These are phyloP conservation scores for Komagataella populi DNA, from an alignment of 805 yeast genomes.

Conservation along the genomic window DNA sequence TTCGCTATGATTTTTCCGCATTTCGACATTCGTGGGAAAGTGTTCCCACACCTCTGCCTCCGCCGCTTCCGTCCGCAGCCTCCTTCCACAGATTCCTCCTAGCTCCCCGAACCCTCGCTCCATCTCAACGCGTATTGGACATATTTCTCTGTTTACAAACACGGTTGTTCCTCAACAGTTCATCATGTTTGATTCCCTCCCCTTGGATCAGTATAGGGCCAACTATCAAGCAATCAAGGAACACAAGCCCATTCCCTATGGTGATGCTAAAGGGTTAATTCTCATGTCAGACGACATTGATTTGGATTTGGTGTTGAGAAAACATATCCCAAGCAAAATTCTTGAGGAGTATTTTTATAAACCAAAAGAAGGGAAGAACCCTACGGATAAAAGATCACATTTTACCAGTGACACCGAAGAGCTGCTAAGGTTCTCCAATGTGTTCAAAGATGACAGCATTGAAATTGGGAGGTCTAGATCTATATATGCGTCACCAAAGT, in stretches of 20 bases:
- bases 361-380: conserved; percentile 1
- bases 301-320: conserved; percentile 14
- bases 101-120: not conserved
- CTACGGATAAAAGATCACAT: not conserved
- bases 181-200: conserved; percentile 15
- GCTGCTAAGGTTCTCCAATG: conserved; percentile 1
- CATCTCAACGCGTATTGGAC: not conserved
- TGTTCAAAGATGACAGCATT: conserved; percentile 7
- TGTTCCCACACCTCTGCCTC: not conserved
- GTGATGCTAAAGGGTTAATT: conserved; percentile 15
- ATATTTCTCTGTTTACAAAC: not conserved
- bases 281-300: conserved; percentile 12
- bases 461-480: conserved; percentile 14
- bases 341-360: conserved; percentile 11
- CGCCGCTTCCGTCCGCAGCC: not conserved
- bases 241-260: conserved; percentile 14
- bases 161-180: not conserved
- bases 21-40: too few species aligned
- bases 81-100: not conserved
- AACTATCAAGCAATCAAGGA: conserved; percentile 14
- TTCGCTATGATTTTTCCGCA: not conserved
- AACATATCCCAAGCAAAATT: conserved; percentile 12
- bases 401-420: conserved; percentile 1
- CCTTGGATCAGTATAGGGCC: conserved; percentile 13
- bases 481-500: not conserved